These are phyloP conservation scores for Penicillium manginii DNA, from an alignment of 495 filamentous ascomycete species.

Conservation along the genomic window DNA sequence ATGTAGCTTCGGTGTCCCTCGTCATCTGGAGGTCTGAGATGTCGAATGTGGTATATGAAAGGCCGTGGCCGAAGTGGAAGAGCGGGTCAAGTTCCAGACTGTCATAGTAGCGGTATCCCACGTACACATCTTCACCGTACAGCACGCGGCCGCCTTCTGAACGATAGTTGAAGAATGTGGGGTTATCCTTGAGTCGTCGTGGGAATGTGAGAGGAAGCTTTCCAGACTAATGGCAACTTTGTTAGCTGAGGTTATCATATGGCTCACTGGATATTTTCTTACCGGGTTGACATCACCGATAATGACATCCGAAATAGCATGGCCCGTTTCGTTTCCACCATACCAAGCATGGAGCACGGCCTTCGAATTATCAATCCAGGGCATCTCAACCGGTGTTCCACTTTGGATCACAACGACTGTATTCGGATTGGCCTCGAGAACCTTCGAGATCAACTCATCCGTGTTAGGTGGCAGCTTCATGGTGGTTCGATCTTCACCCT, in stretches of 20 bases:
- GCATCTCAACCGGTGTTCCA: constrained; percentile 80
- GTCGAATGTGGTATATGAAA: constrained; percentile 76
- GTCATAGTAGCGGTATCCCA: constrained; percentile 83
- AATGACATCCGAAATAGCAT: constrained; percentile 58
- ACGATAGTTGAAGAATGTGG: constrained; percentile 71
- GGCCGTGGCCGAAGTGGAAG: constrained; percentile 80
- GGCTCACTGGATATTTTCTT: not conserved
- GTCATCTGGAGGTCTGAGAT: constrained; percentile 55
- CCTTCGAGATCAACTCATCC: constrained; percentile 68
- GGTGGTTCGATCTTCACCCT: constrained; percentile 74
- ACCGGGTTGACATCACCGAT: constrained; percentile 60
- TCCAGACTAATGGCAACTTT: constrained; percentile 33
- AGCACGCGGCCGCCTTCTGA: constrained; percentile 71
- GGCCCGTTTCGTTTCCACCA: constrained; percentile 64
- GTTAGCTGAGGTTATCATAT: not conserved
- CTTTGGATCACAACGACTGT: constrained; percentile 79
- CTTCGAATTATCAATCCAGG: constrained; percentile 68
- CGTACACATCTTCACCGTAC: constrained; percentile 76
- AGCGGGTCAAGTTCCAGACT: constrained; percentile 59
- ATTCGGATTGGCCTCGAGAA: constrained; percentile 67
- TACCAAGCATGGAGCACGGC: constrained; percentile 73
- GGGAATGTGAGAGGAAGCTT: constrained; percentile 66
- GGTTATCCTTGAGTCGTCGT: constrained; percentile 63
- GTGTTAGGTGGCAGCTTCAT: constrained; percentile 76
- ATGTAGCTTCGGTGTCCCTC: constrained; percentile 6